Conservation (phyloP, 805 yeast genomes). For the Metschnikowia dekortorum region DNA sequence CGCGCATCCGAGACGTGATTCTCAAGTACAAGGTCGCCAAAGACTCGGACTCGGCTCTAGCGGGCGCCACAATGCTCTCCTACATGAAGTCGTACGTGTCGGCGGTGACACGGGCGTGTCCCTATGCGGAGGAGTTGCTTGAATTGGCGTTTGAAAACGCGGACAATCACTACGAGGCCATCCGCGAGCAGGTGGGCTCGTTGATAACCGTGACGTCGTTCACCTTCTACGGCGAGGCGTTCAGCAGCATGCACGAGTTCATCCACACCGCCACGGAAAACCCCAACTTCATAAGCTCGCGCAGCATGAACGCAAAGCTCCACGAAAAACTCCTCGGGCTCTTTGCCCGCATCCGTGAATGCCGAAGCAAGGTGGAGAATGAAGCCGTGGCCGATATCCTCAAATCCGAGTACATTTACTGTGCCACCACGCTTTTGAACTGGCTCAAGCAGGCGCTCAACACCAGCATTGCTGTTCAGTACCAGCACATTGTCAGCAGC, state of each 20-base stretch:
- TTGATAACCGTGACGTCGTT: slow-evolving; percentile 47
- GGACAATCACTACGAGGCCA: slow-evolving; percentile 67
- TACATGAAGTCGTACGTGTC: slow-evolving; percentile 50
- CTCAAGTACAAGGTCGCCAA: slow-evolving; percentile 44
- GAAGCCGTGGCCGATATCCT: slow-evolving; percentile 52
- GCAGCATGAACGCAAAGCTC: slow-evolving; percentile 20
- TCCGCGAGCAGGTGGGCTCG: slow-evolving; percentile 64
- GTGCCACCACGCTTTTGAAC: slow-evolving; percentile 59
- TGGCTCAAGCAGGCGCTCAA: slow-evolving; percentile 54
- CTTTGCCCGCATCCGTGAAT: slow-evolving; percentile 39
- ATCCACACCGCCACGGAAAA: slow-evolving; percentile 27
- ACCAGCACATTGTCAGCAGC: slow-evolving; percentile 46
- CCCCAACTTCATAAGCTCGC: slow-evolving; percentile 5
- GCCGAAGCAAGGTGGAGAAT: slow-evolving; percentile 33
- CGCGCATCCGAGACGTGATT: slow-evolving; percentile 44
- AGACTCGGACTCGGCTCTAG: slow-evolving; percentile 58
- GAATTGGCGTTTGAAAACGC: slow-evolving; percentile 45
- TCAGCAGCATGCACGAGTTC: slow-evolving; percentile 35
- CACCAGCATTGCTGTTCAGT: slow-evolving; percentile 49
- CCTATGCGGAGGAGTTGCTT: slow-evolving; percentile 41
- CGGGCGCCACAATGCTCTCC: slow-evolving; percentile 56
- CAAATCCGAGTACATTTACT: slow-evolving; percentile 57
- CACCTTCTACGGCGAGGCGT: slow-evolving; percentile 41
- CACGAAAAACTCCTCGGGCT: slow-evolving; percentile 35
- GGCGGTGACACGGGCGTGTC: slow-evolving; percentile 52